Conservation (phyloP, 2,329 filamentous ascomycete genomes). For the Aspergillus calidoustus region DNA sequence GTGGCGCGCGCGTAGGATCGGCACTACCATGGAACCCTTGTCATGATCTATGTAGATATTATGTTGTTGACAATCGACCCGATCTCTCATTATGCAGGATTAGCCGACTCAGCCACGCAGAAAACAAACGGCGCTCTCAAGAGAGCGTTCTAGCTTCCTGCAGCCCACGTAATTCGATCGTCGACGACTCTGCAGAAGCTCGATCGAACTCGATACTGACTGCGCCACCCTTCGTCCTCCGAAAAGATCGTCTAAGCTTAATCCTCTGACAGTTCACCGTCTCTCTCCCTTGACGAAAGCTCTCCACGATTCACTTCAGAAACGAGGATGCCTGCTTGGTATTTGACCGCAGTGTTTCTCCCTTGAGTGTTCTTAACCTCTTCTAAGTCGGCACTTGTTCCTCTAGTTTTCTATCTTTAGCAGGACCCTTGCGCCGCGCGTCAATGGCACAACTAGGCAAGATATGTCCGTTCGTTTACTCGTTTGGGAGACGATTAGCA, state of each 20-base stretch:
- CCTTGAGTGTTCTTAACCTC: not conserved
- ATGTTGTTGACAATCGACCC: not conserved
- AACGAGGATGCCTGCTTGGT: conserved; percentile 20
- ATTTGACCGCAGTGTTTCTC: conserved; percentile 11
- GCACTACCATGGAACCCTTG: not conserved
- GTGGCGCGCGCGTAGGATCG: conserved; percentile 5
- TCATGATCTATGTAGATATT: conserved; percentile 3
- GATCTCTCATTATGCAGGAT: conserved; percentile 8
- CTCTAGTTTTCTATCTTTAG: conserved; percentile 11
- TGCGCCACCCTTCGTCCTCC: conserved; percentile 4
- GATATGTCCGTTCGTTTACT: not conserved
- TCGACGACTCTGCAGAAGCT: not conserved
- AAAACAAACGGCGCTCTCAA: not conserved
- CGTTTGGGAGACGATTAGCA: conserved; percentile 1
- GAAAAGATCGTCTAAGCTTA: conserved; percentile 3
- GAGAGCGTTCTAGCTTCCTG: not conserved
- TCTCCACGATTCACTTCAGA: not conserved
- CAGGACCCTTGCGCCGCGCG: conserved; percentile 4
- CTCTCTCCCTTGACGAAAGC: not conserved
- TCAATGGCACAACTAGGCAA: not conserved
- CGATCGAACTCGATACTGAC: not conserved
- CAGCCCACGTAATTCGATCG: conserved; percentile 4
- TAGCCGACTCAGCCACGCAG: conserved; percentile 12
- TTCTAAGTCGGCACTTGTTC: not conserved
- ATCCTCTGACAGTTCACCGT: not conserved